A percentile compares a stretch with the other conserved stretches of the same genome.
Conservation (phyloP, 2,329 filamentous ascomycete genomes). For the Colletotrichum neosansevieriae region DNA sequence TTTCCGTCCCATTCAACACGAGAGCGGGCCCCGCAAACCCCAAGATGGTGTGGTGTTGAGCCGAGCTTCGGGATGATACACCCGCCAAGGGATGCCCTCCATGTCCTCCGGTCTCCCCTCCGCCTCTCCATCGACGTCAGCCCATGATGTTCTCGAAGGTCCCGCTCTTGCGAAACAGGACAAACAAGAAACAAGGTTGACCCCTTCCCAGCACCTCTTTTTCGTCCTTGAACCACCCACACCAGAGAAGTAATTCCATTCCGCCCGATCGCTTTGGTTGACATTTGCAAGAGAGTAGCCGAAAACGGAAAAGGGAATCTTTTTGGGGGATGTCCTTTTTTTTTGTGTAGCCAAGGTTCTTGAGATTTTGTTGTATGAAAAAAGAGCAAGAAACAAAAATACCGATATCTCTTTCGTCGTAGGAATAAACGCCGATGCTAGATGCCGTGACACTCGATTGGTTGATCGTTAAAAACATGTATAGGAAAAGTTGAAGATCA, state of each 20-base stretch:
- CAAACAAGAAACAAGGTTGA: constrained; percentile 20
- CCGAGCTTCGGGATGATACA: constrained; percentile 38
- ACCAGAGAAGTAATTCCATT: not conserved
- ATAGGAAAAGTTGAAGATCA: constrained; percentile 31
- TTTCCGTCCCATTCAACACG: not conserved
- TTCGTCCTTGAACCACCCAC: constrained; percentile 1
- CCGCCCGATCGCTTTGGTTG: constrained; percentile 11
- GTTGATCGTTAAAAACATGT: constrained; percentile 32
- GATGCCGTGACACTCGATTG: constrained; percentile 40
- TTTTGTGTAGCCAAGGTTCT: constrained; percentile 2
- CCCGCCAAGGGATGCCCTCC: constrained; percentile 22
- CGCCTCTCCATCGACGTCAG: constrained; percentile 10
- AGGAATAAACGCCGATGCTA: constrained; percentile 40
- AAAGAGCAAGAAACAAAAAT: not conserved
- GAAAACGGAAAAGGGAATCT: not conserved
- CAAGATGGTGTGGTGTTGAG: constrained; percentile 18
- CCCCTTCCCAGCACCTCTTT: not conserved
- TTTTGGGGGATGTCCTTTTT: not conserved
- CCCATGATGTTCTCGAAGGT: constrained; percentile 1
- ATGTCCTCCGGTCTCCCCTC: too few species aligned
- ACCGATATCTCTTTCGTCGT: constrained; percentile 16
- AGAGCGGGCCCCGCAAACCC: constrained; percentile 2
- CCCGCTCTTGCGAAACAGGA: constrained; percentile 27
- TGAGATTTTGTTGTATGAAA: not conserved
- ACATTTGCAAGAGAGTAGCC: constrained; percentile 16